Evolutionary conservation across 768 basidiomycete species (phyloP).

Genomic region (Leucocoprinus sp.): DNA sequence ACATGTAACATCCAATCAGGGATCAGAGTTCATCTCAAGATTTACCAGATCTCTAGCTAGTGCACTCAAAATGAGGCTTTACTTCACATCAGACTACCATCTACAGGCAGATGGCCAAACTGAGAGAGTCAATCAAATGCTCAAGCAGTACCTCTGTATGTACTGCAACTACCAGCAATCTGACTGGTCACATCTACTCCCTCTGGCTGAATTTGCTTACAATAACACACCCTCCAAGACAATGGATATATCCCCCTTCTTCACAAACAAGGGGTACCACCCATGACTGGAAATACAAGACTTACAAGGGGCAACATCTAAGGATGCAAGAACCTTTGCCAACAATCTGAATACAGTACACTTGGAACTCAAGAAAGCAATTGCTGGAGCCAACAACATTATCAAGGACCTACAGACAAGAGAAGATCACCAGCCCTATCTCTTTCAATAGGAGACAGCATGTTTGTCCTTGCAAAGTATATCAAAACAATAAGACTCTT

Average conservation of each 20-base stretch:
- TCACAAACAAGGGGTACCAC: conserved; percentile 25
- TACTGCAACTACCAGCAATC: conserved; percentile 31
- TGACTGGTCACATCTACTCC: conserved; percentile 33
- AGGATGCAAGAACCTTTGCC: conserved; percentile 1
- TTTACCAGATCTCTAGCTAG: conserved; percentile 18
- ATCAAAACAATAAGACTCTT: no score
- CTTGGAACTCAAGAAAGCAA: not conserved
- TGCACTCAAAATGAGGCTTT: conserved; percentile 9
- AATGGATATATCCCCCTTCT: conserved; percentile 29
- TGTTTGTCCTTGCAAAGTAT: no score
- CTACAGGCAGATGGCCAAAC: no score
- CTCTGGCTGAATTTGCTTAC: conserved; percentile 32
- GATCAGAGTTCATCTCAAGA: conserved; percentile 24
- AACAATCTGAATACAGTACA: conserved; percentile 4
- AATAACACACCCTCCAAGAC: conserved; percentile 28
- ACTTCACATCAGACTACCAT: no score
- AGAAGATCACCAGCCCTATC: no score
- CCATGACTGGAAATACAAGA: conserved; percentile 6
- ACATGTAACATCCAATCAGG: conserved; percentile 26
- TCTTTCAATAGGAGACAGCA: no score
- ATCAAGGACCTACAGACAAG: no score
- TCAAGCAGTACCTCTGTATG: not conserved
- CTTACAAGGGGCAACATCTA: conserved; percentile 2
- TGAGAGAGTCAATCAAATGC: no score
- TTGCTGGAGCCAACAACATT: not conserved